Evolutionary conservation across 371 early-diverging fungal species (phyloP), one percentile per base, ranked within the genome.

Genomic region (Rhizopus arrhizus): DNA sequence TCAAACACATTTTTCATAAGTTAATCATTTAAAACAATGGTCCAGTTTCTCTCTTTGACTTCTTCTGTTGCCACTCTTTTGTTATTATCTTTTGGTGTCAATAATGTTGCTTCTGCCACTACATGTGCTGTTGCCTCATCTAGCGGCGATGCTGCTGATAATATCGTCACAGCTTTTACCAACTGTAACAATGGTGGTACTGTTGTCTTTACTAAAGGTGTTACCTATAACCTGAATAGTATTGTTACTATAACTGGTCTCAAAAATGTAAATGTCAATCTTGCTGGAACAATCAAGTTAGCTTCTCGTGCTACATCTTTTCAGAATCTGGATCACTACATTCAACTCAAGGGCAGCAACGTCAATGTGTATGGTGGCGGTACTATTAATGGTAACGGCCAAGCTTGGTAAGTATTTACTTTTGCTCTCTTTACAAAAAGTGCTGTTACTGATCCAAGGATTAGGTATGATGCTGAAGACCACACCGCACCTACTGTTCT

Each of bases 401-500:
- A 73, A 56, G 65, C 53, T 7, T 73, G 74, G 74, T 73, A 53
- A 53, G 68, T 53, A 22, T 52, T 52, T 7, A 22, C 22, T 52
- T 52, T 34, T 16, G 4, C 28, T 31, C 29, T 7, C 33, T 40
- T 45, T 33, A 34, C 6, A 43, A 22, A 22, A 22, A 22, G 22
- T 22, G 22, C 3, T 33, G 11, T 13, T 38, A 13, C 8, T 38
- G 5, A 22, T 22, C 22, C 22, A 22, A 2, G 2, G 22, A 22
- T 11, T 38, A 38, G 40, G 40, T 38, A 38, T 38, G 69, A 73
- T 48, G 64, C 64, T 13, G 36, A 57, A 11, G 58, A 70, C 22
- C 68, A 56, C 2, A 70, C 59, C 3, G 74, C 74, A 5, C 74
- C 74, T 49, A 68, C 65, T 32, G 65, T 73, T 10, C 58, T 73